A percentile compares a stretch with the other conserved stretches of the same genome.
These are phyloP conservation scores for Scedosporium boydii DNA, from an alignment of 2,329 filamentous ascomycete genomes.

Conservation along the genomic window DNA sequence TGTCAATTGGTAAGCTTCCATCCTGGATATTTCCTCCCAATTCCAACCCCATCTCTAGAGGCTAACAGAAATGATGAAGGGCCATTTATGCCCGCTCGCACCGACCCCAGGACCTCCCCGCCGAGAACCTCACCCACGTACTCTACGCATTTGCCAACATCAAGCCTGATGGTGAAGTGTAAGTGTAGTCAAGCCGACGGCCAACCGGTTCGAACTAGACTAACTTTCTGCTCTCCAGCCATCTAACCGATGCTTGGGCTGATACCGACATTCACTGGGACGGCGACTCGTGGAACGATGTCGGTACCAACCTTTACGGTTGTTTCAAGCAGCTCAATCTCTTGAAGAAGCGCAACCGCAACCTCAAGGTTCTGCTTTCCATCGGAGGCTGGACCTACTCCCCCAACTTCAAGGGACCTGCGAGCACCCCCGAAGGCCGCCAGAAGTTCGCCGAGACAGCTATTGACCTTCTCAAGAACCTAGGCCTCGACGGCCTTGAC, in stretches of 20 bases:
- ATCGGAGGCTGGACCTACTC: slow-evolving; percentile 94
- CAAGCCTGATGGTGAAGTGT: slow-evolving; percentile 72
- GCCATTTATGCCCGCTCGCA: slow-evolving; percentile 82
- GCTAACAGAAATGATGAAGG: slow-evolving; percentile 27
- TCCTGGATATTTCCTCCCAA: background rate
- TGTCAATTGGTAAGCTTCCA: slow-evolving; percentile 50
- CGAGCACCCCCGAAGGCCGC: slow-evolving; percentile 61
- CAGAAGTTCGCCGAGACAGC: slow-evolving; percentile 63
- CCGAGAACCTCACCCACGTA: slow-evolving; percentile 74
- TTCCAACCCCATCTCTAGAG: background rate
- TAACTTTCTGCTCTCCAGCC: slow-evolving; percentile 15
- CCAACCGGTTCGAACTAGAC: background rate
- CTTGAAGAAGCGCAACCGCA: slow-evolving; percentile 70
- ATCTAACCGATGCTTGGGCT: slow-evolving; percentile 53
- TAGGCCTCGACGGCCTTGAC: slow-evolving; percentile 67
- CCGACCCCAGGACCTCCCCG: slow-evolving; percentile 74
- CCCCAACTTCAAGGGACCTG: slow-evolving; percentile 68
- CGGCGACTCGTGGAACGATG: slow-evolving; percentile 60
- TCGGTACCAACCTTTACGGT: slow-evolving; percentile 75
- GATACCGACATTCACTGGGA: slow-evolving; percentile 67
- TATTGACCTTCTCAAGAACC: slow-evolving; percentile 65
- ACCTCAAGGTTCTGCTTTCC: slow-evolving; percentile 76
- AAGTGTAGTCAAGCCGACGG: slow-evolving; percentile 11
- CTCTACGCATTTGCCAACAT: slow-evolving; percentile 90
- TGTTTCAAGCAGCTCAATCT: slow-evolving; percentile 83